Conservation (phyloP, 2,329 filamentous ascomycete genomes). For the Trichoderma cornu-damae region DNA sequence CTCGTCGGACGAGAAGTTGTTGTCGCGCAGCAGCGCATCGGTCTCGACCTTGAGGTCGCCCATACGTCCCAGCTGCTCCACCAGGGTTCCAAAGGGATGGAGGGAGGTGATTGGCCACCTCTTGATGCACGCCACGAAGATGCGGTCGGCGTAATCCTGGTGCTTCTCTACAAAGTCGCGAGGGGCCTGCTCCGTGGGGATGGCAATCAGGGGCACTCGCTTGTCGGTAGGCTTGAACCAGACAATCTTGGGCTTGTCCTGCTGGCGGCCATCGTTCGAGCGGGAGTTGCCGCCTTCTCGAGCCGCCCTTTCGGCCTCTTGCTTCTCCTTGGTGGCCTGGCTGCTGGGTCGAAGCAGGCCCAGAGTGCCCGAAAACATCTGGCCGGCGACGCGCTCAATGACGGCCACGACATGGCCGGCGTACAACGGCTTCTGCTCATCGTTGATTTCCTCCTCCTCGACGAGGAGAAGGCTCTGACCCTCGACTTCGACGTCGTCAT, state of each 20-base stretch:
- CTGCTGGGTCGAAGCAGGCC: conserved; percentile 92
- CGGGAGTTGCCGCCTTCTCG: conserved; percentile 71
- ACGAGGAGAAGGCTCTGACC: conserved; percentile 94
- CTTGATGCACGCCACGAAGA: conserved; percentile 99
- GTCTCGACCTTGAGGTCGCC: conserved; percentile 97
- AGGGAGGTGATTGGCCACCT: conserved; percentile 99
- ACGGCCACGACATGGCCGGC: conserved; percentile 96
- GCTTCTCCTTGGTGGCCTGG: conserved; percentile 98
- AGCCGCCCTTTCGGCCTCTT: conserved; percentile 90
- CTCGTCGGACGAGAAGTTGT: conserved; percentile 97
- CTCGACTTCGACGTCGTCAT: conserved; percentile 97
- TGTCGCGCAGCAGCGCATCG: conserved; percentile 91
- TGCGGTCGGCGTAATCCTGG: conserved; percentile 93
- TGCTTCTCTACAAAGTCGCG: conserved; percentile 98
- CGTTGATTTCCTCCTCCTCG: conserved; percentile 97
- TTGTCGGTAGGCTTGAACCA: conserved; percentile 99
- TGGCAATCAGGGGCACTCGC: conserved; percentile 94
- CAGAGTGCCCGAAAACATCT: conserved; percentile 98
- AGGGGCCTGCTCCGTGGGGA: conserved; percentile 95
- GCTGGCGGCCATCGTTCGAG: conserved; percentile 69
- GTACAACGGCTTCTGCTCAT: conserved; percentile 95
- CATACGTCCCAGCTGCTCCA: conserved; percentile 96
- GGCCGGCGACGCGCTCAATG: conserved; percentile 91
- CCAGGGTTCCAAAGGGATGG: conserved; percentile 94
- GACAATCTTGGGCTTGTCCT: conserved; percentile 98